Conservation (phyloP, 139 green algal species). For the Tetradesmus lagerheimii region DNA sequence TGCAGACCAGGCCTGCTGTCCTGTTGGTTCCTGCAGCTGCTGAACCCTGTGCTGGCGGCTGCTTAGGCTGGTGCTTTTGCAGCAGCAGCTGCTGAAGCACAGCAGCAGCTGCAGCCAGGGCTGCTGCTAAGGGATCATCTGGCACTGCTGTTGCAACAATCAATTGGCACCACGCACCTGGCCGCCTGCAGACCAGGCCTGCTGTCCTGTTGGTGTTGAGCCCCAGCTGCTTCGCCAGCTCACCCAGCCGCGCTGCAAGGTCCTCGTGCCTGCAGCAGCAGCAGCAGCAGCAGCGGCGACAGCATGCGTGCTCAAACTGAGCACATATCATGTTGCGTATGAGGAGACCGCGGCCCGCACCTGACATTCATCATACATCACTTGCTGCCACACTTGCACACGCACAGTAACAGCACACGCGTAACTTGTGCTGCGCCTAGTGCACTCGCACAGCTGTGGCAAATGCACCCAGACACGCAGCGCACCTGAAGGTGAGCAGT, state of each 20-base stretch:
- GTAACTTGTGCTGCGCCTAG: not conserved
- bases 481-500: conserved; percentile 41
- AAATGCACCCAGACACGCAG: not conserved
- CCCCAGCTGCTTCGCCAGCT: not conserved
- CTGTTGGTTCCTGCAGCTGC: not conserved
- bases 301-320: not conserved
- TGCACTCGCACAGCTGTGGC: not conserved
- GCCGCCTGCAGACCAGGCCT: conserved; percentile 22
- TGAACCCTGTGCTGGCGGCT: not conserved
- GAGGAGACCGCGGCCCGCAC: no score
- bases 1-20: conserved; percentile 16
- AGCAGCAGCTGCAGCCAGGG: not conserved
- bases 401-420: no score
- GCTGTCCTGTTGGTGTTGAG: conserved; percentile 23
- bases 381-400: no score
- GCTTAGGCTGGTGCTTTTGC: not conserved
- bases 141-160: no score
- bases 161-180: not conserved
- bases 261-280: conserved; percentile 32
- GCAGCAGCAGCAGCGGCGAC: not conserved
- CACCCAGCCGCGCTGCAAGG: conserved; percentile 5
- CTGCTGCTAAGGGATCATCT: no score
- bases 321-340: no score
- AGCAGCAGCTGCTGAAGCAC: not conserved
- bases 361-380: no score